Evolutionary conservation across 176 grass and related monocot genomes (phyloP).

Genomic region (maize (Zea mays)): DNA sequence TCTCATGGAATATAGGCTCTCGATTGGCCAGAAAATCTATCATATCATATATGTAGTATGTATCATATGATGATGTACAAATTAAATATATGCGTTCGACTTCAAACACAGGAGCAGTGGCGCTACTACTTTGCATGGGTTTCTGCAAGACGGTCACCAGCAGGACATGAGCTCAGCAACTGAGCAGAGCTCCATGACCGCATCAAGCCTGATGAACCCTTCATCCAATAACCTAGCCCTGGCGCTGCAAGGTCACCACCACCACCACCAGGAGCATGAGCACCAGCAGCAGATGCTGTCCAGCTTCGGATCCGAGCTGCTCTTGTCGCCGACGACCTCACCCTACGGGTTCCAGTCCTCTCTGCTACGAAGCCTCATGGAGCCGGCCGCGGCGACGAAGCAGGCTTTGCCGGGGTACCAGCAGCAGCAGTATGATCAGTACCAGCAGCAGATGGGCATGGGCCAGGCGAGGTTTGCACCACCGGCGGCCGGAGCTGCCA

Average conservation of each 20-base stretch:
- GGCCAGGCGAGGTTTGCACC: not conserved
- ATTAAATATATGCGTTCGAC: not conserved
- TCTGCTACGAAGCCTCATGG: conserved; percentile 40
- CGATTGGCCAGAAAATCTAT: not conserved
- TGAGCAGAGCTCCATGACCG: conserved; percentile 26
- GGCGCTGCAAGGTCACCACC: conserved; percentile 30
- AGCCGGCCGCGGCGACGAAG: conserved; percentile 1
- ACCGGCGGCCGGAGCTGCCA: not conserved
- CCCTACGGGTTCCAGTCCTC: conserved; percentile 43
- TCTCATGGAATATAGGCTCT: not conserved
- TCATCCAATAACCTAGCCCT: conserved; percentile 42
- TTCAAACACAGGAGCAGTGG: conserved; percentile 25
- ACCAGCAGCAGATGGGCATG: conserved; percentile 47
- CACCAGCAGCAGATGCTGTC: conserved; percentile 47
- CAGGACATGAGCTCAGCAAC: conserved; percentile 58
- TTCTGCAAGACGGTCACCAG: conserved; percentile 45
- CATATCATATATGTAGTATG: not conserved
- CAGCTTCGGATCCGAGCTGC: conserved; percentile 43
- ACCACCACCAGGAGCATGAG: not conserved
- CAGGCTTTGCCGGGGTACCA: conserved; percentile 28
- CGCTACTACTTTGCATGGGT: conserved; percentile 41
- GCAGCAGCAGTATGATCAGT: conserved; percentile 54
- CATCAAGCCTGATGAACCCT: conserved; percentile 34
- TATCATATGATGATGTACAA: not conserved
- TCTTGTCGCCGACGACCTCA: conserved; percentile 43